phyloP scores from a whole-genome alignment of 306 rosid species.

The Gastrolobium bilobum region DNA sequence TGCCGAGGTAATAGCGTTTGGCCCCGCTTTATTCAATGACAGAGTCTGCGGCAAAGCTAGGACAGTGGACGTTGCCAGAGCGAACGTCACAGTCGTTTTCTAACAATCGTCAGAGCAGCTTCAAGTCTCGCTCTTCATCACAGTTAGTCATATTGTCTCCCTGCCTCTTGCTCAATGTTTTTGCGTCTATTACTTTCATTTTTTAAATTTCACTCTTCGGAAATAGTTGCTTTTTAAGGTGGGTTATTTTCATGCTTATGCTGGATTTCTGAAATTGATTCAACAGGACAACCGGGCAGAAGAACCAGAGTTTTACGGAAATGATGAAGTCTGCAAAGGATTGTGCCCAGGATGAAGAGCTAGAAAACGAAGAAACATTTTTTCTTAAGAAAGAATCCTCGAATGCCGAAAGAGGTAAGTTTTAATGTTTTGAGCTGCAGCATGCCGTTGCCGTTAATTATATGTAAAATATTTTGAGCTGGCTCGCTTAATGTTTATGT shows the following conservation, averaged over 20 bases:
- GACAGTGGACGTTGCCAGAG: constrained; percentile 78
- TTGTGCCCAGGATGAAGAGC: constrained; percentile 69
- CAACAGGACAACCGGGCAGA: constrained; percentile 77
- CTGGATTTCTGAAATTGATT: constrained; percentile 46
- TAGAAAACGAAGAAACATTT: constrained; percentile 74
- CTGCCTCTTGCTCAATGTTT: constrained; percentile 33
- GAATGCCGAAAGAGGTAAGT: constrained; percentile 62
- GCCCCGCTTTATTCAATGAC: constrained; percentile 34
- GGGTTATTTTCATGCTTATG: constrained; percentile 13
- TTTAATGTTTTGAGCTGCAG: neutral
- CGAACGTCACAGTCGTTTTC: constrained; percentile 81
- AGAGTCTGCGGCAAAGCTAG: constrained; percentile 63
- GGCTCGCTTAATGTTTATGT: constrained; percentile 24
- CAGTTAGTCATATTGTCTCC: constrained; percentile 70
- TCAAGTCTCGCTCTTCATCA: constrained; percentile 75
- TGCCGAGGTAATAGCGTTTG: constrained; percentile 36
- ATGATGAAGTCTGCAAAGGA: constrained; percentile 85
- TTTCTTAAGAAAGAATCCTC: constrained; percentile 75
- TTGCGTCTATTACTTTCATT: neutral
- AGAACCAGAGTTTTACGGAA: constrained; percentile 85
- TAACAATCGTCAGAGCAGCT: constrained; percentile 71
- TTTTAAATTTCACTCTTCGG: neutral
- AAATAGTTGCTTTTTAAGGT: constrained; percentile 35
- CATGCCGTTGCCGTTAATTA: neutral
- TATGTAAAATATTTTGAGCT: constrained; percentile 1